A percentile compares a stretch with the other conserved stretches of the same genome.
These are phyloP conservation scores for Alnus glutinosa DNA, from an alignment of 306 rosid genomes.

Conservation along the genomic window DNA sequence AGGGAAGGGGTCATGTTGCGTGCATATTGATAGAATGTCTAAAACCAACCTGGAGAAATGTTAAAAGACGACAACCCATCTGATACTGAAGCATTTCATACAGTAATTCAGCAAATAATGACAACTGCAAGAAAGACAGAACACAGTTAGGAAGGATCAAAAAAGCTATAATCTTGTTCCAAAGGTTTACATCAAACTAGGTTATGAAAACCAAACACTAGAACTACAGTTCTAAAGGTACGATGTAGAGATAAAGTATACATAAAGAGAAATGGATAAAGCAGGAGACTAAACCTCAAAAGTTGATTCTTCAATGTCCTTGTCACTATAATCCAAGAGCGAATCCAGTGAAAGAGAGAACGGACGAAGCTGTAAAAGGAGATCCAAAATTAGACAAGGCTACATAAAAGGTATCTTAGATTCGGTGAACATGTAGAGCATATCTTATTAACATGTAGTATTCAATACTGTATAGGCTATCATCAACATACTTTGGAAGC, in stretches of 20 bases:
- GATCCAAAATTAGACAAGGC: slow-evolving; percentile 22
- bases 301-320: slow-evolving; percentile 88
- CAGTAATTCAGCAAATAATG: slow-evolving; percentile 88
- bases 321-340: slow-evolving; percentile 83
- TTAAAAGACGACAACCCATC: slow-evolving; percentile 80
- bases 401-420: background rate
- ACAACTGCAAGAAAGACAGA: slow-evolving; percentile 56
- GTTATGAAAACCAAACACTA: slow-evolving; percentile 3
- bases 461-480: slow-evolving; percentile 7
- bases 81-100: slow-evolving; percentile 98
- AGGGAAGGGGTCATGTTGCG: slow-evolving; percentile 22
- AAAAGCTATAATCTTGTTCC: background rate
- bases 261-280: slow-evolving; percentile 3
- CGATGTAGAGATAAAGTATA: background rate
- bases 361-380: slow-evolving; percentile 68
- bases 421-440: background rate
- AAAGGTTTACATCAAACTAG: background rate
- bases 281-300: slow-evolving; percentile 68
- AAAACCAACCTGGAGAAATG: slow-evolving; percentile 84
- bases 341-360: slow-evolving; percentile 80
- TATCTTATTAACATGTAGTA: background rate
- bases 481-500: slow-evolving; percentile 73
- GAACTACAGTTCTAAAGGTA: background rate
- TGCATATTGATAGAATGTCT: slow-evolving; percentile 4
- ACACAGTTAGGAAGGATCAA: slow-evolving; percentile 12